Base-by-base conservation (phyloP, 306 rosid species). In the Pyrus bretschneideri region DNA sequence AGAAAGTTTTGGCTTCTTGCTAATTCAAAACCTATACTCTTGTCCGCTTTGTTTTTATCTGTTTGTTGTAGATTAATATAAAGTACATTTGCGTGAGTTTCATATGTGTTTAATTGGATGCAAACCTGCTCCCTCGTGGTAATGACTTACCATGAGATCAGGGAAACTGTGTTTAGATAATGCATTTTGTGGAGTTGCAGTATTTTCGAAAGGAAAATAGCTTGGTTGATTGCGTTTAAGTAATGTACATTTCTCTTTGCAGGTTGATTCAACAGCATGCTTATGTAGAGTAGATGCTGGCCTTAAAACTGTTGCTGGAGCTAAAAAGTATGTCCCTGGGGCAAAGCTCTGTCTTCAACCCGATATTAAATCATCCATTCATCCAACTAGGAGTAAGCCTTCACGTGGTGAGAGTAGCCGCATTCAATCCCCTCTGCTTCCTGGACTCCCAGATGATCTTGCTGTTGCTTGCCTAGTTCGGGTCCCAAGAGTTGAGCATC, bases 251-350 rank as follows among this genome's bases (percentile, higher is more conserved):
- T 67, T 82, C 45, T 45, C 25, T 80, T 75, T 82, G 86, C 93
- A 92, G 97, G 97, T 92, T 78, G 97, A 92, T 84, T 87, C 93
- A 11, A 87, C 93, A 68, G 96, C 97, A 70, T 92, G 97, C 76
- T 83, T 92, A 67, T 92, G 97, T 83, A 84, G 97, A 79, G 96
- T 89, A 55, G 97, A 92, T 80, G 89, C 93, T 23, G 93, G 97
- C 78, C 85, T 89, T 31, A 88, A 82, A 81, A 89, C 91, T 76
- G 97, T 89, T 78, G 91, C 96, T 64, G 91, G 97, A 62, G 93
- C 95, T 58, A 89, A 80, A 82, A 92, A 10, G 79, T 92, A 85
- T 82, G 97, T 89, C 52, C 97, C 97, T 31, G 97, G 97, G 52
- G 57, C 96, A 72, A 92, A 76, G 89, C 95, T 89, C 22, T 92